Evolutionary conservation across 164 flowering plant genomes (phyloP).

Genomic region (Aristolochia fimbriata): DNA sequence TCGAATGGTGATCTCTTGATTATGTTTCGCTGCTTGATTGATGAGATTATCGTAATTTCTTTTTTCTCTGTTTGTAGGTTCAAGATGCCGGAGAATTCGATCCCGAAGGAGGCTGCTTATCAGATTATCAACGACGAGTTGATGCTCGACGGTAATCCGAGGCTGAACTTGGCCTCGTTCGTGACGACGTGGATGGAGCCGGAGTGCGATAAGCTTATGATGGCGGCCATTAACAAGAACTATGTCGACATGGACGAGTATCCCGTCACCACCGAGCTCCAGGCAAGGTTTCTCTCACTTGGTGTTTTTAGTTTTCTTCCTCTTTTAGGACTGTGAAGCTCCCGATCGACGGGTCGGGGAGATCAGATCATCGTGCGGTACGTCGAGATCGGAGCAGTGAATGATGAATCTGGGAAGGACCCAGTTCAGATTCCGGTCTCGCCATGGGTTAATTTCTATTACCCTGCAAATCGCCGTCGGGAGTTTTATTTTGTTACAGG

Average conservation of each 20-base stretch:
- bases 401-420: no score
- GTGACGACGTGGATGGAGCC: constrained; percentile 39
- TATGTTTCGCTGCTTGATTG: background rate
- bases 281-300: constrained; percentile 12
- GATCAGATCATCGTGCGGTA: no score
- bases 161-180: constrained; percentile 50
- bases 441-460: no score
- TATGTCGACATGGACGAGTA: constrained; percentile 37
- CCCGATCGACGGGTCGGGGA: no score
- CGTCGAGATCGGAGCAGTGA: no score
- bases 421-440: no score
- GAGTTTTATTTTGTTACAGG: no score
- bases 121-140: constrained; percentile 56
- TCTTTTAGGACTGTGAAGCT: no score
- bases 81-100: constrained; percentile 48
- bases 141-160: constrained; percentile 50
- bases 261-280: constrained; percentile 39
- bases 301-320: no score
- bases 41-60: background rate
- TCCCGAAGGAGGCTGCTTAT: constrained; percentile 56
- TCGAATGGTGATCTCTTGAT: background rate
- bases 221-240: constrained; percentile 29
- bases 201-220: constrained; percentile 30
- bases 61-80: constrained; percentile 20
- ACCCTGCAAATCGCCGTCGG: no score